phyloP scores from a whole-genome alignment of 805 yeast genomes.

The Candida bentonensis region DNA sequence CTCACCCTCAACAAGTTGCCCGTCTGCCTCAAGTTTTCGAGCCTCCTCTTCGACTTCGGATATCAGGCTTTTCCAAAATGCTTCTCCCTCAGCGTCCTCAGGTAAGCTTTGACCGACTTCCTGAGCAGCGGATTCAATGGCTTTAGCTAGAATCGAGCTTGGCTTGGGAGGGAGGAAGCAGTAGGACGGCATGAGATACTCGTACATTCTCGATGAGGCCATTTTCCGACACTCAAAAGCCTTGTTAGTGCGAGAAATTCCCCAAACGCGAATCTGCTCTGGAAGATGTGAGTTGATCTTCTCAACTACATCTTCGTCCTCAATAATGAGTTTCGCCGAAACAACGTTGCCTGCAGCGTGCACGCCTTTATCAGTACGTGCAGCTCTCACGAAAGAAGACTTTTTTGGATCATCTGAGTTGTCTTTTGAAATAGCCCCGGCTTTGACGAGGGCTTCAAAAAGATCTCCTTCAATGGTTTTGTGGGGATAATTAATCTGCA shows the following conservation, averaged over 20 bases:
- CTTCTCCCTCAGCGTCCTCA: conserved; percentile 52
- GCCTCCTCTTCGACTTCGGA: conserved; percentile 26
- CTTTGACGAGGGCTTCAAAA: conserved; percentile 66
- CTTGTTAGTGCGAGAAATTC: conserved; percentile 74
- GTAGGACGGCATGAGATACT: conserved; percentile 84
- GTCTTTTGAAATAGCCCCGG: conserved; percentile 80
- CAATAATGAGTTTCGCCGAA: conserved; percentile 69
- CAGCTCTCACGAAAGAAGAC: conserved; percentile 51
- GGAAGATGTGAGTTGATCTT: conserved; percentile 70
- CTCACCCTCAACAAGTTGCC: conserved; percentile 16
- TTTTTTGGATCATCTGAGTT: conserved; percentile 83
- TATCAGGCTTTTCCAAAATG: conserved; percentile 53
- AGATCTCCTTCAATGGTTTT: conserved; percentile 85
- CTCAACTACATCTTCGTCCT: conserved; percentile 58
- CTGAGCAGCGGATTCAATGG: conserved; percentile 37
- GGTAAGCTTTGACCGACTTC: conserved; percentile 47
- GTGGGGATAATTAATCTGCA: conserved; percentile 83
- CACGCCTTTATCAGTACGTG: conserved; percentile 87
- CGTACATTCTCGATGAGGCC: conserved; percentile 94
- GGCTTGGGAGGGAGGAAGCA: conserved; percentile 88
- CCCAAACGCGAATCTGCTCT: conserved; percentile 85
- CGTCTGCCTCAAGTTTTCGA: conserved; percentile 23
- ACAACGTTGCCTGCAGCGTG: conserved; percentile 95
- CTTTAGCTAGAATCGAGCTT: conserved; percentile 44
- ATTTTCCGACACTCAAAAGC: conserved; percentile 88